Base-by-base conservation (phyloP, 2,329 filamentous ascomycete genomes). In the Coleophoma eucalyptorum region DNA sequence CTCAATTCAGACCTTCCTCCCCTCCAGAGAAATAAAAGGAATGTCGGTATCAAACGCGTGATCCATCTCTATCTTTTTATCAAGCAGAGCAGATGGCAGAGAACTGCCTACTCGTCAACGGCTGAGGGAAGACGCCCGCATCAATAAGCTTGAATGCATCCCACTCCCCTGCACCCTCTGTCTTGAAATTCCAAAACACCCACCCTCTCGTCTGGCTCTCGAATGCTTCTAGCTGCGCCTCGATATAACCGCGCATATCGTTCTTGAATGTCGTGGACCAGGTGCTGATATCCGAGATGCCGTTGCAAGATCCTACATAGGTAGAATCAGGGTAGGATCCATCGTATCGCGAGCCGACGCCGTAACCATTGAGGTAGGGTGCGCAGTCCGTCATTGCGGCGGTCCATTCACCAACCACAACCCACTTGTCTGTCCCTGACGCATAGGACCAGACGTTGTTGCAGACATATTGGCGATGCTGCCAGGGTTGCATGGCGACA, bases 371-470 rank as follows among this genome's bases (percentile, higher is more conserved):
- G 41, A 73, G 60, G 18, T 62, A 75, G 45, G 71, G 73, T 8
- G 78, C 74, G 56, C 78, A 81, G 33, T 83, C 79, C 3, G 84
- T 87, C 74, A 86, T 78, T 13, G 83, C 84, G 19, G 76, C 84
- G 1, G 79, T 81, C 84, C 84, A 88, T 64, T 89, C 85, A 40
- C 85, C 85, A 5, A 86, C 77, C 49, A 87, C 71, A n/a, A 79
- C 77, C 75, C 80, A 84, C 65, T 87, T 87, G 65, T 87, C 82
- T 5, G 73, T 71, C 32, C 73, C 70, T 6, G 67, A 64, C 52
- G 74, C 61, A 55, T 81, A 81, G 7, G 67, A 62, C 2, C 65
- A 62, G 3, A 73, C 74, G 56, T 78, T 76, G 48, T 71, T 72
- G 68, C 84, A 88, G 47, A 79, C 81, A 26, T 69, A 67, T 51